These are phyloP conservation scores for Discostella stelligera DNA, from an alignment of 352 stramenopile genomes.

Conservation along the genomic window DNA sequence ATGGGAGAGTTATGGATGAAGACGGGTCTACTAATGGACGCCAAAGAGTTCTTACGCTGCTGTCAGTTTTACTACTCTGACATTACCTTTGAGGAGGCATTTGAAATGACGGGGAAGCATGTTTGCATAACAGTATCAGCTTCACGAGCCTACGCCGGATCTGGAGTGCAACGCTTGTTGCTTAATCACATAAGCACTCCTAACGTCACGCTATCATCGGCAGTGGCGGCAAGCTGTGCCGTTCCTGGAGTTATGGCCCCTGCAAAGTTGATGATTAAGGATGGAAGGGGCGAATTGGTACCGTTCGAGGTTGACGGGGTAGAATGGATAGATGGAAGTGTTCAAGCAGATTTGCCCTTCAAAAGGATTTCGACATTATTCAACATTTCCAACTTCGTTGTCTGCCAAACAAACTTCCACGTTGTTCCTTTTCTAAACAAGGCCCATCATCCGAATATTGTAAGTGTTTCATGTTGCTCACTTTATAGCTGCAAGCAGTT, in stretches of 20 bases:
- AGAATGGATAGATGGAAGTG: slow-evolving; percentile 91
- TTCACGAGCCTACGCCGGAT: slow-evolving; percentile 83
- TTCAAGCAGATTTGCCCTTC: slow-evolving; percentile 88
- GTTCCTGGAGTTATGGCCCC: slow-evolving; percentile 90
- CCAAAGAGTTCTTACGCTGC: slow-evolving; percentile 83
- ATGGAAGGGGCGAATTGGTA: slow-evolving; percentile 86
- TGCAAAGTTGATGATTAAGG: slow-evolving; percentile 86
- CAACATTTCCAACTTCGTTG: slow-evolving; percentile 92
- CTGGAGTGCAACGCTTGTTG: slow-evolving; percentile 80
- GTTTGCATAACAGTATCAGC: slow-evolving; percentile 93
- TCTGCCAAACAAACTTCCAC: slow-evolving; percentile 86
- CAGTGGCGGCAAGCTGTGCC: slow-evolving; percentile 89
- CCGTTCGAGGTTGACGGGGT: slow-evolving; percentile 89
- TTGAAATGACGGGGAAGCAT: slow-evolving; percentile 88
- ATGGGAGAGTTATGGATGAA: slow-evolving; percentile 89
- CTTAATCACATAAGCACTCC: slow-evolving; percentile 92
- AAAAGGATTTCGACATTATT: slow-evolving; percentile 91
- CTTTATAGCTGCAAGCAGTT: background rate
- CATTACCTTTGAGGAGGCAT: slow-evolving; percentile 92
- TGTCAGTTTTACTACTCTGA: slow-evolving; percentile 90
- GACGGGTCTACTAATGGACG: slow-evolving; percentile 87
- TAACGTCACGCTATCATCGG: slow-evolving; percentile 89
- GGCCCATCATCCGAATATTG: slow-evolving; percentile 79
- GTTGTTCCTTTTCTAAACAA: slow-evolving; percentile 90
- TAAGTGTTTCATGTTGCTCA: background rate